Evolutionary conservation across 495 filamentous ascomycete genomes (phyloP).

Genomic region (Annulohypoxylon maeteangense): DNA sequence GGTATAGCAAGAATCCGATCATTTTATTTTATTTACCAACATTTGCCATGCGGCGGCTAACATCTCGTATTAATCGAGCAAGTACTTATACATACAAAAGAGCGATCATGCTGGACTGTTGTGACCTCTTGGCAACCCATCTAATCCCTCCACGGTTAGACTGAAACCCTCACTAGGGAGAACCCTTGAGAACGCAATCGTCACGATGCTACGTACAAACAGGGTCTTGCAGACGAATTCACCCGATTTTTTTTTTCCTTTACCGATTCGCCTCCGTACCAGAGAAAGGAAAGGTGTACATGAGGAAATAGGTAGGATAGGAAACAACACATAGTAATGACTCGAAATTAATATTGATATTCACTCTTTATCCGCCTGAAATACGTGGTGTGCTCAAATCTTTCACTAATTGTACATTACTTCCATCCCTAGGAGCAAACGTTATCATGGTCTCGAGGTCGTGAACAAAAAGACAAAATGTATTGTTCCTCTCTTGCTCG

Average conservation of each 20-base stretch:
- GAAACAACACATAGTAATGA: background rate
- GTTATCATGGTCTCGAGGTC: slow-evolving; percentile 39
- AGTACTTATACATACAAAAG: slow-evolving; percentile 34
- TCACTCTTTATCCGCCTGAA: slow-evolving; percentile 35
- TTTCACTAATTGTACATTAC: slow-evolving; percentile 44
- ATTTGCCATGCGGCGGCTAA: background rate
- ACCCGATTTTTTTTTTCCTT: slow-evolving; percentile 7
- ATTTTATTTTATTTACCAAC: background rate
- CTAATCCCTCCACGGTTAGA: slow-evolving; percentile 27
- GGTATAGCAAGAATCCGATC: background rate
- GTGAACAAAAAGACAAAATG: slow-evolving; percentile 45
- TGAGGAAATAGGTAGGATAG: background rate
- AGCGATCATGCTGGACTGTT: slow-evolving; percentile 22
- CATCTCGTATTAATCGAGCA: slow-evolving; percentile 36
- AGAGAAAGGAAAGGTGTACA: background rate
- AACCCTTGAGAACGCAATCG: slow-evolving; percentile 14
- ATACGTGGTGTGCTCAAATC: slow-evolving; percentile 40
- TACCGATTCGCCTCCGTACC: background rate
- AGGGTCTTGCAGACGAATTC: slow-evolving; percentile 10
- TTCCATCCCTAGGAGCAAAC: slow-evolving; percentile 35
- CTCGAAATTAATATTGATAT: slow-evolving; percentile 27
- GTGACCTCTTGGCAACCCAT: slow-evolving; percentile 31
- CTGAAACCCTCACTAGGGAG: slow-evolving; percentile 22
- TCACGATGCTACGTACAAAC: background rate
- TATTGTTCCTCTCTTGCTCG: slow-evolving; percentile 41